These are phyloP conservation scores for Agaricales sp. DNA, from an alignment of 1,284 basidiomycete genomes.

Conservation along the genomic window DNA sequence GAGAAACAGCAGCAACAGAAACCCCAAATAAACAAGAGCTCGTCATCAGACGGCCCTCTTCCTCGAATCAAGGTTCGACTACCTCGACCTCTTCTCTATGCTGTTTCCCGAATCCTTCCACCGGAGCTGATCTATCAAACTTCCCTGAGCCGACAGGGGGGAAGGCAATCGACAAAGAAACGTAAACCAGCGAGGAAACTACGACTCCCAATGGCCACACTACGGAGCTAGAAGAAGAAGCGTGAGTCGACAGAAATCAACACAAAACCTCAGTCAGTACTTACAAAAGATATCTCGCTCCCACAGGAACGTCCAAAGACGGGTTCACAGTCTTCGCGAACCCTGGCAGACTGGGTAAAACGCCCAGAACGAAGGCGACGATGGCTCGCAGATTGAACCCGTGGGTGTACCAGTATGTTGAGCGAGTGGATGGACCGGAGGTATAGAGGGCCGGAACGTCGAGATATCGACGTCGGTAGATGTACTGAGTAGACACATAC, in stretches of 20 bases:
- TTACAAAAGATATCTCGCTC: conserved; percentile 5
- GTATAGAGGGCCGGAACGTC: conserved; percentile 18
- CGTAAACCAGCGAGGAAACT: neutral
- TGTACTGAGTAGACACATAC: conserved; percentile 26
- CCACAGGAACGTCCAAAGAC: conserved; percentile 6
- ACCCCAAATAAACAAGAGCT: too few species aligned
- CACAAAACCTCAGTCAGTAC: neutral
- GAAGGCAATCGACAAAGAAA: neutral
- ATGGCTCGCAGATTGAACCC: conserved; percentile 13
- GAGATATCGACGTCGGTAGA: conserved; percentile 32
- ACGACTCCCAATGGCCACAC: neutral
- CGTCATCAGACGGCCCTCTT: too few species aligned
- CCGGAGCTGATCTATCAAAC: too few species aligned
- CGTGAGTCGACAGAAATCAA: neutral
- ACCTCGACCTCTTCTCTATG: too few species aligned
- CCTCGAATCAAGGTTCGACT: too few species aligned
- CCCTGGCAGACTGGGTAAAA: conserved; percentile 14
- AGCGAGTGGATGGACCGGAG: conserved; percentile 2
- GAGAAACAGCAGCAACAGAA: too few species aligned
- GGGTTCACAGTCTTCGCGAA: conserved; percentile 10
- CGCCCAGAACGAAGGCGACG: conserved; percentile 10
- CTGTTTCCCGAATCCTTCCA: too few species aligned
- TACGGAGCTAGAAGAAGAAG: neutral
- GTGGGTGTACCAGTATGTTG: conserved; percentile 10
- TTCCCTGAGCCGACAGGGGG: too few species aligned